A percentile compares a stretch with the other conserved stretches of the same genome.
phyloP scores from a whole-genome alignment of 2,329 filamentous ascomycete species.

The Trichoderma gracile region DNA sequence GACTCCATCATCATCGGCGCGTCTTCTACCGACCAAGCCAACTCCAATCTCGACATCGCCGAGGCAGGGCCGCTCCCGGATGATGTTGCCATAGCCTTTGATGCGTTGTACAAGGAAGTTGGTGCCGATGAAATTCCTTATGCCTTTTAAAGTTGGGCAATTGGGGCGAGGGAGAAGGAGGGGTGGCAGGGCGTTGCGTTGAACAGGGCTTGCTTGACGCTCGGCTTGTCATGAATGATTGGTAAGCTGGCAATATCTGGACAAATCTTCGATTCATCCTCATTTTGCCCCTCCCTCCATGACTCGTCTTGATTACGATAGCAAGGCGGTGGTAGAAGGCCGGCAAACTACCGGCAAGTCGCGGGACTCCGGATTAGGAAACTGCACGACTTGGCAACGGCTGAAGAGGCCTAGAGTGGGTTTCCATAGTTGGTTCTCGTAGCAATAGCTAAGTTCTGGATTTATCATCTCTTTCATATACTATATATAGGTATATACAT shows the following conservation, averaged over 20 bases:
- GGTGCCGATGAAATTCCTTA: slow-evolving; percentile 9
- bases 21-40: slow-evolving; percentile 50
- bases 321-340: neutral
- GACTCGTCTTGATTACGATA: neutral
- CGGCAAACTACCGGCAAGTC: neutral
- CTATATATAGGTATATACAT: too few relatives aligned
- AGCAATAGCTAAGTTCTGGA: neutral
- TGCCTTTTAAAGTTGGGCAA: neutral
- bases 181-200: too few relatives aligned
- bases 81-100: slow-evolving; percentile 51
- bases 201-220: too few relatives aligned
- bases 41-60: slow-evolving; percentile 50
- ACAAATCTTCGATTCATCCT: neutral
- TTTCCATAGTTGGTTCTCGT: neutral
- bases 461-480: neutral
- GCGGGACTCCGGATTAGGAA: neutral
- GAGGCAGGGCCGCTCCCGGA: slow-evolving; percentile 67
- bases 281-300: neutral
- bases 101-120: neutral
- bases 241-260: neutral
- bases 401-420: neutral
- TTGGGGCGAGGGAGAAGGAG: too few relatives aligned
- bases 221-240: neutral
- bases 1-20: slow-evolving; percentile 56
- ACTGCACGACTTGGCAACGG: slow-evolving; percentile 13